Evolutionary conservation across 2,329 filamentous ascomycete genomes (phyloP), one percentile per base, ranked within the genome.

Genomic region (Phialophora chinensis): DNA sequence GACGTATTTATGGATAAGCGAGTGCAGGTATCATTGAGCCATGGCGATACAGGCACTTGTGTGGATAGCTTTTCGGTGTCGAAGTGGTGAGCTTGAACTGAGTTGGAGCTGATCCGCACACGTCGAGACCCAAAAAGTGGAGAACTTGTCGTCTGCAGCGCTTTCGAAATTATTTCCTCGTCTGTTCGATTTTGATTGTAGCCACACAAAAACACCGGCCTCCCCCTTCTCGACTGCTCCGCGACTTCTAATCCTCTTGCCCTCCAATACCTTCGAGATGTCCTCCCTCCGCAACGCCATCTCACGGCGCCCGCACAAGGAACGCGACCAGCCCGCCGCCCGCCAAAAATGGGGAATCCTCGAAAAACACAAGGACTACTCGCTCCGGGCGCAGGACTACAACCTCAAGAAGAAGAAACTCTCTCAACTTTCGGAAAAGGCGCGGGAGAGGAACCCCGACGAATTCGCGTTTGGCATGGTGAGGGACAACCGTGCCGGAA

Each of bases 351-450:
- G 93, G 80, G 95, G 95, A 71, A 86, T 98, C 25, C 88, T 98
- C 68, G 95, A 98, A 79, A 98, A 99, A 82, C 91, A 95, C 85
- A 97, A 97, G 83, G 87, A 90, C 79, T 90, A 90, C 80, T 84
- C 85, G 67, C 85, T 89, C 65, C 86, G 87, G 61, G 87, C 87
- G 20, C 81, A 83, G 75, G 87, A 89, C 78, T 87, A 88, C 80
- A 87, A 87, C 72, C 75, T 78, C 62, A 90, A 90, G 77, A 85
- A 87, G 74, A 79, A 81, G 64, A 86, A 87, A 69, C 79, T 90
- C 62, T 83, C 84, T 74, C 80, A 85, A 20, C 79, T 90, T 20
- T 82, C 84, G 67, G 80, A 86, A 71, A 89, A 89, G 74, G 87
- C 85, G 6, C 78, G 79, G 56, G 85, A 87, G 65, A 82, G 85